A percentile compares a stretch with the other conserved stretches of the same genome.
Evolutionary conservation across 1,284 basidiomycete species (phyloP).

Genomic region (Fomitopsis pinicola): DNA sequence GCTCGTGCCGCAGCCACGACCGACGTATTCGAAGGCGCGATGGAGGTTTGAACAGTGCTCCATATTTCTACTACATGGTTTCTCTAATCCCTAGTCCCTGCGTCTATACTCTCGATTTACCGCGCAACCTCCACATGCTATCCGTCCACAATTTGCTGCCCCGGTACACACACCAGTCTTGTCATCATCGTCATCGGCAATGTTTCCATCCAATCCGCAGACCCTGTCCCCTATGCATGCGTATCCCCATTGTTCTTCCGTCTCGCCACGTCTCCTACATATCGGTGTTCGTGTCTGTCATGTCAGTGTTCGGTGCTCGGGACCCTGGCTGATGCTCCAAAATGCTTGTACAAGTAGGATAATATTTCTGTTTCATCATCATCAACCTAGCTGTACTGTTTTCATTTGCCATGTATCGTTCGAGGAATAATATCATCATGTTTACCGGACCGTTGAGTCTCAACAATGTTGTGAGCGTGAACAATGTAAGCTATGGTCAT

Average conservation of each 20-base stretch:
- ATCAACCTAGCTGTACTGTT: background rate
- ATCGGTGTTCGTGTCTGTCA: background rate
- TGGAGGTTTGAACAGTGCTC: conserved; percentile 38
- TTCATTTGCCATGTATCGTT: background rate
- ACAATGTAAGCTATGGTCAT: background rate
- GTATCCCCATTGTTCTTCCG: background rate
- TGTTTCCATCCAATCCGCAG: background rate
- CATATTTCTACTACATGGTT: background rate
- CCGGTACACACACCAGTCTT: background rate
- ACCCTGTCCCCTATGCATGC: background rate
- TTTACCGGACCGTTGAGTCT: background rate
- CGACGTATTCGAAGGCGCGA: conserved; percentile 50
- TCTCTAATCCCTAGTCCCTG: background rate
- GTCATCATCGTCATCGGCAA: background rate
- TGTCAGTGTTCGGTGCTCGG: background rate
- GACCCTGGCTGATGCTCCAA: background rate
- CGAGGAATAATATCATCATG: background rate
- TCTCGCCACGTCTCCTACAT: background rate
- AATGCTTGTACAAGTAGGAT: background rate
- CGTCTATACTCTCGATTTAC: conserved; percentile 1
- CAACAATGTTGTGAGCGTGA: background rate
- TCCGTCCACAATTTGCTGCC: background rate
- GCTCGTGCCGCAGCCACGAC: conserved; percentile 13
- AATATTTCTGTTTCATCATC: background rate
- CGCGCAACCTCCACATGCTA: background rate